phyloP scores from a whole-genome alignment of 345 rosid species.

The Citrus trifoliata region DNA sequence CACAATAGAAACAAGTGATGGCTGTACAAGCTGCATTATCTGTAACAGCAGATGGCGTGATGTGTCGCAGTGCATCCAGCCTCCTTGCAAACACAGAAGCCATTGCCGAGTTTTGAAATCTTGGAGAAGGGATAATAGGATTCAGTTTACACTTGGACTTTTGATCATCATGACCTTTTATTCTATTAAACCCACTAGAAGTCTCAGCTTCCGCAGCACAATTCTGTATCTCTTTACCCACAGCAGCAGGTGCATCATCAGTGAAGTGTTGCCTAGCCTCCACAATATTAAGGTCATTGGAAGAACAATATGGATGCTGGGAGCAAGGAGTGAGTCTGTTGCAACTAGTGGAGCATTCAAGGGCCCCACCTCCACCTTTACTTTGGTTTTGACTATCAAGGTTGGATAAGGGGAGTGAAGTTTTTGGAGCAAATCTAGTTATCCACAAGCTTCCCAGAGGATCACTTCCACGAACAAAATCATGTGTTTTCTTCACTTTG shows the following conservation, averaged over 20 bases:
- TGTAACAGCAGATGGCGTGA: conserved; percentile 30
- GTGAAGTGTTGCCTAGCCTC: conserved; percentile 16
- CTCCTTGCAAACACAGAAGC: conserved; percentile 66
- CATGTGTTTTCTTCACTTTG: conserved; percentile 31
- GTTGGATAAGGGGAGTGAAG: conserved; percentile 23
- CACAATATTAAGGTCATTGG: conserved; percentile 11
- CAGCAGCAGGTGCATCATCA: conserved; percentile 12
- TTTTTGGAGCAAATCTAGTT: conserved; percentile 59
- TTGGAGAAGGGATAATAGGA: conserved; percentile 30
- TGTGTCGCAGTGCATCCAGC: conserved; percentile 68
- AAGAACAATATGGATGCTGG: conserved; percentile 15
- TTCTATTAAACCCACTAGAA: conserved; percentile 29
- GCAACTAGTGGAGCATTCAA: conserved; percentile 27
- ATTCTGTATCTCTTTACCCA: conserved; percentile 22
- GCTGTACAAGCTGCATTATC: conserved; percentile 30
- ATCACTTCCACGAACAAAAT: conserved; percentile 36
- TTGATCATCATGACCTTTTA: conserved; percentile 28
- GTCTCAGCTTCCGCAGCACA: conserved; percentile 23
- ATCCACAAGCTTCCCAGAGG: conserved; percentile 69
- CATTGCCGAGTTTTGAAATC: conserved; percentile 50
- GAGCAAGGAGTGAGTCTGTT: conserved; percentile 18
- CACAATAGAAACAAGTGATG: conserved; percentile 70
- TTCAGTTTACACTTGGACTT: conserved; percentile 21
- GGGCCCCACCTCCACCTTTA: conserved; percentile 15
- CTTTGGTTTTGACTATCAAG: conserved; percentile 14